A percentile compares a stretch with the other conserved stretches of the same genome.
These are phyloP conservation scores for Didymellaceae sp. DNA, from an alignment of 2,329 filamentous ascomycete genomes.

Conservation along the genomic window DNA sequence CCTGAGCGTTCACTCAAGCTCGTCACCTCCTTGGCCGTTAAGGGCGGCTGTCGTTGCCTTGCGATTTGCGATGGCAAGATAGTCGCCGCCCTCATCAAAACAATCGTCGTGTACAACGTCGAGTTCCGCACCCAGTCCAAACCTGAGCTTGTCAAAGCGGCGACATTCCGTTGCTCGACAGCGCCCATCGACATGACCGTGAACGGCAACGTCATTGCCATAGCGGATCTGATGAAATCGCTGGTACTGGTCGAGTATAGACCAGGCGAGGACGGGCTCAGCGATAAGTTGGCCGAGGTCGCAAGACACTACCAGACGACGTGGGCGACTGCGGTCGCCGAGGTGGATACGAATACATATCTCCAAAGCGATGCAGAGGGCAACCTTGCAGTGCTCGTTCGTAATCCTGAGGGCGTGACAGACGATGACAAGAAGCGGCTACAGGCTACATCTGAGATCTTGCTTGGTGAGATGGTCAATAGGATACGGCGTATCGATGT, in stretches of 20 bases:
- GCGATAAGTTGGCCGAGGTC: constrained; percentile 72
- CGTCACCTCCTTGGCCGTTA: constrained; percentile 72
- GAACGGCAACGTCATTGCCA: constrained; percentile 75
- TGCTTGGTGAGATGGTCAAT: constrained; percentile 93
- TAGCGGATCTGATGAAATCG: constrained; percentile 94
- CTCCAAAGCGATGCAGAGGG: constrained; percentile 86
- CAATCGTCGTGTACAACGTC: constrained; percentile 67
- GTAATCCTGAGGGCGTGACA: constrained; percentile 75
- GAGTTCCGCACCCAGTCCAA: constrained; percentile 61
- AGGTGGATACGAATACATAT: constrained; percentile 76
- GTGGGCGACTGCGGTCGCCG: constrained; percentile 81
- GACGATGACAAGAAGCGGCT: constrained; percentile 74
- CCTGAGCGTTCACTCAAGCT: constrained; percentile 75
- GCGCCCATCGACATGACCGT: constrained; percentile 83
- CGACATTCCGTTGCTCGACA: constrained; percentile 80
- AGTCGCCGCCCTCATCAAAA: constrained; percentile 88
- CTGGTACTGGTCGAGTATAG: constrained; percentile 78
- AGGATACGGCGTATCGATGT: constrained; percentile 78
- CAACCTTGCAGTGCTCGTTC: constrained; percentile 81
- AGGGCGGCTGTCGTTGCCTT: constrained; percentile 81
- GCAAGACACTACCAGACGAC: constrained; percentile 80
- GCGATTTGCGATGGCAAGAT: constrained; percentile 75
- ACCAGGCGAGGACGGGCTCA: constrained; percentile 62
- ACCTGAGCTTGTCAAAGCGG: constrained; percentile 69
- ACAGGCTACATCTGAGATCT: constrained; percentile 79